Base-by-base conservation (phyloP, 2,329 filamentous ascomycete species). In the Orbilia blumenaviensis region DNA sequence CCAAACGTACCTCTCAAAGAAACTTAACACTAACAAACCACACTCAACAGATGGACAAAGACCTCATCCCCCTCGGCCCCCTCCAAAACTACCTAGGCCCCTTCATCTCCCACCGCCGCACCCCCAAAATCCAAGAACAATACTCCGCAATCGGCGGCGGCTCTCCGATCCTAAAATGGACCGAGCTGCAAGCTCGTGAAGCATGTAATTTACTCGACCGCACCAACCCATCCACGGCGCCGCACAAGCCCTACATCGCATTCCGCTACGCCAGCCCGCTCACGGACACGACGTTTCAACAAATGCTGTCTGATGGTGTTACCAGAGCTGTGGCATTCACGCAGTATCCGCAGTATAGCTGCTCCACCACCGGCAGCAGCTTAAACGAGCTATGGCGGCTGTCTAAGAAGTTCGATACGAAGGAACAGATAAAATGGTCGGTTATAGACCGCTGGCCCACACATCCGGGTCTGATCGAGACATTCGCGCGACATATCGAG, bases 81-180 rank as follows among this genome's bases (percentile, higher is more conserved):
- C 86, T 98, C 34, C 95, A 99, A 84, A 89, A 88, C 81, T 98
- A 98, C 83, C 85, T 99, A 32, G 95, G 94, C 1, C 93, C 93
- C 14, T 85, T 97, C 58, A 94, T 99, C 79, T 91, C 94, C 18
- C 88, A 87, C 62, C 89, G 94, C 80, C 88, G 95, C 81, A 99
- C 95, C 0, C 94, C 95, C 27, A 99, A 98, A 85, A 99, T 99
- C 78, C 87, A 96, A 83, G 91, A 97, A 82, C 96, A 99, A 83
- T 99, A 99, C 82, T 88, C 92, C 16, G 93, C 90, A 66, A 99
- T 99, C 81, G 95, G 95, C 73, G 95, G 95, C 77, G 95, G 95
- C n/a, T 98, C 94, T 18, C 95, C 95, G 1, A 99, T 99, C 82
- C 90, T 94, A 79, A 96, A 96, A 83, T 99, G 96, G 96, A 96